Evolutionary conservation across 164 flowering plant genomes (phyloP).

Genomic region (Sedum album): DNA sequence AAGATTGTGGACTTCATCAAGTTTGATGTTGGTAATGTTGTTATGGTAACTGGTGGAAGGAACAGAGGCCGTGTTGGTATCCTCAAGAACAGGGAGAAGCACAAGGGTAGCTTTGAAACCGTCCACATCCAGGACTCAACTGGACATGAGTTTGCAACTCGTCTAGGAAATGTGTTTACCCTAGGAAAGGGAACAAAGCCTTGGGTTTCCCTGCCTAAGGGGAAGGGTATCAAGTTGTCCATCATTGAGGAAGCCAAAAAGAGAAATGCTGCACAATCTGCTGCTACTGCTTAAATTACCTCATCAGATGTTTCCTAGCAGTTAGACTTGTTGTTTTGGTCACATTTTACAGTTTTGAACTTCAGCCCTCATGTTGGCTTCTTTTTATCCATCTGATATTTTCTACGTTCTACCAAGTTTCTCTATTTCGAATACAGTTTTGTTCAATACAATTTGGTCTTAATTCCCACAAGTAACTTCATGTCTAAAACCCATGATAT

Average conservation of each 20-base stretch:
- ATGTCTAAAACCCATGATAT: too few species aligned
- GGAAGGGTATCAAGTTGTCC: neutral
- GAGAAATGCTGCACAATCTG: neutral
- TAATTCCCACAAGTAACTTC: too few species aligned
- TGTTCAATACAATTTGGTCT: too few species aligned
- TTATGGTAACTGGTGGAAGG: neutral
- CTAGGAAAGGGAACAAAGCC: neutral
- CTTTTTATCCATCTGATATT: too few species aligned
- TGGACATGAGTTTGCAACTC: neutral
- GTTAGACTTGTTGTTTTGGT: neutral
- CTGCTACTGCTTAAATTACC: neutral
- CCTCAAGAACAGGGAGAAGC: neutral
- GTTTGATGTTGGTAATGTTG: neutral
- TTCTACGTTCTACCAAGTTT: neutral
- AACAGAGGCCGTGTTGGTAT: conserved; percentile 19
- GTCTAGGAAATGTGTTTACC: neutral
- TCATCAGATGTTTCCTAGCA: neutral
- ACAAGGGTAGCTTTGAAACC: neutral
- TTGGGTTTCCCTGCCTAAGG: neutral
- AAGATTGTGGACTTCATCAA: neutral
- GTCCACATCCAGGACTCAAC: neutral
- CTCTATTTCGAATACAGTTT: too few species aligned
- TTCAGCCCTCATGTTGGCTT: neutral
- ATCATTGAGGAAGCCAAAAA: neutral
- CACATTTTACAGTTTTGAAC: neutral